These are phyloP conservation scores for Craspedostauros australis DNA, from an alignment of 108 stramenopile species.

Conservation along the genomic window DNA sequence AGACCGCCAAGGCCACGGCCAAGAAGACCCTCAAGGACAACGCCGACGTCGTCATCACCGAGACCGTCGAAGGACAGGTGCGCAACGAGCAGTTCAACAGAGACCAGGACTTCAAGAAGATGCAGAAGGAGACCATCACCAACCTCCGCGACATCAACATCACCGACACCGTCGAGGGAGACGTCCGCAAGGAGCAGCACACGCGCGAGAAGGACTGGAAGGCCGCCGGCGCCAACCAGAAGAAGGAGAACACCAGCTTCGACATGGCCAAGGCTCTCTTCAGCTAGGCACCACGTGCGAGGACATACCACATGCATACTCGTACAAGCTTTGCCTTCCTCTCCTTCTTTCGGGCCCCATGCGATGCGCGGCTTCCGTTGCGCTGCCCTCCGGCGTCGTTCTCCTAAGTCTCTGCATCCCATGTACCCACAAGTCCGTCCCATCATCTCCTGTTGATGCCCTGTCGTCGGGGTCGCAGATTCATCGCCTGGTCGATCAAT, in stretches of 20 bases:
- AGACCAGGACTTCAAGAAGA: background rate
- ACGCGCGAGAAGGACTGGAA: conserved; percentile 20
- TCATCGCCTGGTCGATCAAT: too few species aligned
- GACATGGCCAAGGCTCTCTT: too few species aligned
- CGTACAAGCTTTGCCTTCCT: too few species aligned
- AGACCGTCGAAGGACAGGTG: conserved; percentile 1
- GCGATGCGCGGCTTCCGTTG: too few species aligned
- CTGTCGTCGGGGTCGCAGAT: too few species aligned
- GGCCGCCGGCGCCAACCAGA: conserved; percentile 20
- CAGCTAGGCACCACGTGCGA: too few species aligned
- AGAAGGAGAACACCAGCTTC: conserved; percentile 26
- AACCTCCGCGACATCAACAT: conserved; percentile 11
- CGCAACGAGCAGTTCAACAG: conserved; percentile 1
- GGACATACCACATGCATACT: too few species aligned
- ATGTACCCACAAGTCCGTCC: too few species aligned
- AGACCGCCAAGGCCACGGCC: conserved; percentile 8
- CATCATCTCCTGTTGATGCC: too few species aligned
- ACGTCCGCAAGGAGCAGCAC: conserved; percentile 27
- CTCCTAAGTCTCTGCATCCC: too few species aligned
- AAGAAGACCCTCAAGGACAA: conserved; percentile 6
- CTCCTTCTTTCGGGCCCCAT: too few species aligned
- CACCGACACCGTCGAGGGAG: conserved; percentile 17
- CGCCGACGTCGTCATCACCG: conserved; percentile 13
- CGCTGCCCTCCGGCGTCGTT: too few species aligned
- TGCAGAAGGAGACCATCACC: conserved; percentile 10